phyloP scores from a whole-genome alignment of 495 filamentous ascomycete species.

The Neurospora sp. region DNA sequence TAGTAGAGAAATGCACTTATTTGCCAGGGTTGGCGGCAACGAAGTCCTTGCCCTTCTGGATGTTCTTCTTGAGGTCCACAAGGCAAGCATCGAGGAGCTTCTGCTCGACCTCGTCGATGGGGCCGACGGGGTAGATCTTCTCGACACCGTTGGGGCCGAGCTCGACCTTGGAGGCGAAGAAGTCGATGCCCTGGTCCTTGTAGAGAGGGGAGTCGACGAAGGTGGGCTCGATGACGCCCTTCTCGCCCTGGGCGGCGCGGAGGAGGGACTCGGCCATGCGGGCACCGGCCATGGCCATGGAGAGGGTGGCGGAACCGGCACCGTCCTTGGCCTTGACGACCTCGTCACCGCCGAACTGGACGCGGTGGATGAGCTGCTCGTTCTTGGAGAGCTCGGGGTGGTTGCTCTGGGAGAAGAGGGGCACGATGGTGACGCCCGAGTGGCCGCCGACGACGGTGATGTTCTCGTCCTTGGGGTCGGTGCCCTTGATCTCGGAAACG shows the following conservation, averaged over 20 bases:
- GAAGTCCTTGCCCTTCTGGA: slow-evolving; percentile 45
- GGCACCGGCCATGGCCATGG: slow-evolving; percentile 98
- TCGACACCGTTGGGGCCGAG: slow-evolving; percentile 93
- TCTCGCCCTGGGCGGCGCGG: slow-evolving; percentile 85
- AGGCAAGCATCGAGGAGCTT: slow-evolving; percentile 77
- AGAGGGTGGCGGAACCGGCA: slow-evolving; percentile 94
- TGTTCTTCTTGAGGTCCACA: slow-evolving; percentile 76
- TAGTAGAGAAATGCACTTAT: slow-evolving; percentile 19
- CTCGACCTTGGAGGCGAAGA: slow-evolving; percentile 90
- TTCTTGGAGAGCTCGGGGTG: slow-evolving; percentile 72
- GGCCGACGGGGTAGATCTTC: slow-evolving; percentile 78
- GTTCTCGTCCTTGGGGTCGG: slow-evolving; percentile 83
- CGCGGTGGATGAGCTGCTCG: slow-evolving; percentile 74
- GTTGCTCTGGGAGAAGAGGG: slow-evolving; percentile 87
- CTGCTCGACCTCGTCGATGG: slow-evolving; percentile 75
- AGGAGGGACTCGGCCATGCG: slow-evolving; percentile 93
- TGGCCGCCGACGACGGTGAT: slow-evolving; percentile 95
- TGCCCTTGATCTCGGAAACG: slow-evolving; percentile 82
- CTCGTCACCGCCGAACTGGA: slow-evolving; percentile 99
- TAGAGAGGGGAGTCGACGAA: slow-evolving; percentile 95
- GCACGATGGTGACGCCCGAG: slow-evolving; percentile 96
- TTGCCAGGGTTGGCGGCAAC: slow-evolving; percentile 44
- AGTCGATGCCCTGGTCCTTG: slow-evolving; percentile 93
- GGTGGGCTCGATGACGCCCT: slow-evolving; percentile 89
- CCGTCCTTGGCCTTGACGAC: slow-evolving; percentile 98